These are phyloP conservation scores for Ocimum tenuiflorum DNA, from an alignment of 257 asterid genomes.

Conservation along the genomic window DNA sequence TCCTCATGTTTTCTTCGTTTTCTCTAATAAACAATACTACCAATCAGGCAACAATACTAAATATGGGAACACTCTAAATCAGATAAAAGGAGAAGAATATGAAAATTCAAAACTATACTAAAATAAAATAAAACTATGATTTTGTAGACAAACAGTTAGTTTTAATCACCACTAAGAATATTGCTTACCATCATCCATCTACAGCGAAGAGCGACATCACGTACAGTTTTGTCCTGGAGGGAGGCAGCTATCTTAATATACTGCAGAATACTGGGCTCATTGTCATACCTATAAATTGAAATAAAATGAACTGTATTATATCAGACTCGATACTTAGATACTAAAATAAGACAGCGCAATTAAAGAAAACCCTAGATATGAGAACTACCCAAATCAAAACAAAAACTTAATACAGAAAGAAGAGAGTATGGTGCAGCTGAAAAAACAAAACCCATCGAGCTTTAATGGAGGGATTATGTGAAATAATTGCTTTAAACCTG, in stretches of 20 bases:
- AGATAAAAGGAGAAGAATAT: slow-evolving; percentile 8
- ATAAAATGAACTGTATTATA: slow-evolving; percentile 4
- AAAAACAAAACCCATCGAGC: not conserved
- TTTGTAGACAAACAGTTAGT: not conserved
- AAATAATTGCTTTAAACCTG: not conserved
- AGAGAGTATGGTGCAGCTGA: not conserved
- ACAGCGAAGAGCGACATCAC: slow-evolving; percentile 91
- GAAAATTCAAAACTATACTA: not conserved
- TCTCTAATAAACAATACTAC: slow-evolving; percentile 43
- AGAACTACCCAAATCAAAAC: not conserved
- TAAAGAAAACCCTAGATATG: not conserved
- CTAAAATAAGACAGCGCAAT: not conserved
- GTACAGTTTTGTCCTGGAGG: slow-evolving; percentile 73
- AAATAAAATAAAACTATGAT: not conserved
- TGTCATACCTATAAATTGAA: slow-evolving; percentile 45
- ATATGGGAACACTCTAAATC: not conserved
- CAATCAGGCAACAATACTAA: not conserved
- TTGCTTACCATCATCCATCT: slow-evolving; percentile 81
- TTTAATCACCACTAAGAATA: slow-evolving; percentile 16
- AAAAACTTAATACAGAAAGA: not conserved
- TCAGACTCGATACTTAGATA: not conserved
- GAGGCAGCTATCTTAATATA: slow-evolving; percentile 75
- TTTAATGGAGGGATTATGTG: not conserved
- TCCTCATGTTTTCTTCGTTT: slow-evolving; percentile 79
- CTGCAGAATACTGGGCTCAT: slow-evolving; percentile 66